Percentiles rank a stretch among this genome's conserved stretches.
Evolutionary conservation across 2,329 filamentous ascomycete species (phyloP).

Genomic region (Penicillium sp.): DNA sequence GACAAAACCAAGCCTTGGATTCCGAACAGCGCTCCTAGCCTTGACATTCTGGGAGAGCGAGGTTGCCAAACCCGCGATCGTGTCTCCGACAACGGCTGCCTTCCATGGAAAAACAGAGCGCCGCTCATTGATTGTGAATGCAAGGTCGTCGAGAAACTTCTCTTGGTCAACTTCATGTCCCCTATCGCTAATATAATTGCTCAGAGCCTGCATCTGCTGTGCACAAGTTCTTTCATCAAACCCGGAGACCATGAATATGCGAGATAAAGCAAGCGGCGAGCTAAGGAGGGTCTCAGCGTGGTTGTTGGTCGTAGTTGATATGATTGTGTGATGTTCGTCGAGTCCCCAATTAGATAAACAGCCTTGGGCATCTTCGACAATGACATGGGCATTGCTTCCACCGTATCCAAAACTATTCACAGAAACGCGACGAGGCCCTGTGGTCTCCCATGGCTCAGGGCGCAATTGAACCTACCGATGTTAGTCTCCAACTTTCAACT

Average conservation of each 20-base stretch:
- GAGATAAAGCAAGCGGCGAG: not conserved
- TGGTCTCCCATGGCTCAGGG: slow-evolving; percentile 4
- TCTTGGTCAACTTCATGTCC: not conserved
- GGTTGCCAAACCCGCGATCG: slow-evolving; percentile 1
- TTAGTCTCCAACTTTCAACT: not conserved
- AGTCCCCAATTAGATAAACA: slow-evolving; percentile 6
- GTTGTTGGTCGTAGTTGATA: not conserved
- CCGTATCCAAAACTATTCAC: slow-evolving; percentile 43
- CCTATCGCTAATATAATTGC: slow-evolving; percentile 7
- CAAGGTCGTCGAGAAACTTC: slow-evolving; percentile 15
- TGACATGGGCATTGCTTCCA: slow-evolving; percentile 40
- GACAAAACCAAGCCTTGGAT: slow-evolving; percentile 15
- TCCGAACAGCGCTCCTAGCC: slow-evolving; percentile 2
- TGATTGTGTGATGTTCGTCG: not conserved
- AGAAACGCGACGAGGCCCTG: slow-evolving; percentile 7
- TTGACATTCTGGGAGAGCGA: slow-evolving; percentile 1
- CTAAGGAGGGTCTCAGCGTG: not conserved
- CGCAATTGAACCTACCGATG: slow-evolving; percentile 4
- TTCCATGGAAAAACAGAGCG: slow-evolving; percentile 17
- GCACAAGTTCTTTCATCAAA: slow-evolving; percentile 18
- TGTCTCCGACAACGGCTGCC: slow-evolving; percentile 7
- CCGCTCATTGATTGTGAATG: slow-evolving; percentile 19
- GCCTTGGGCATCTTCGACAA: slow-evolving; percentile 28
- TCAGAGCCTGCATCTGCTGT: slow-evolving; percentile 7
- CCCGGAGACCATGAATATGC: slow-evolving; percentile 19